A percentile compares a stretch with the other conserved stretches of the same genome.
Conservation (phyloP, 768 basidiomycete genomes). For the Gelatoporia subvermispora region DNA sequence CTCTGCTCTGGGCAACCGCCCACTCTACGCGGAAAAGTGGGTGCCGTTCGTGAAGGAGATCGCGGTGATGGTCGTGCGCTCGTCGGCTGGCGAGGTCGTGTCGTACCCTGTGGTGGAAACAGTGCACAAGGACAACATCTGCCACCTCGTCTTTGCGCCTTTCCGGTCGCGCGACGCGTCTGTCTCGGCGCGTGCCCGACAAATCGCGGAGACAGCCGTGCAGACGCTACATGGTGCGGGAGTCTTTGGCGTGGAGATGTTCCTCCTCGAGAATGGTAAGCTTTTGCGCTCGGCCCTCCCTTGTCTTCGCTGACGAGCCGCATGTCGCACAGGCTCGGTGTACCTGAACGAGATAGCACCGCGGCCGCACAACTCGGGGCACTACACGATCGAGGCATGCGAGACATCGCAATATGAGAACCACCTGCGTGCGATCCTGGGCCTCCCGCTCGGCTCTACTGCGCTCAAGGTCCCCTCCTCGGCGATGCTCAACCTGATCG, state of each 20-base stretch:
- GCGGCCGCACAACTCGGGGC: constrained; percentile 96
- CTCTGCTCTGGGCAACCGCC: constrained; percentile 59
- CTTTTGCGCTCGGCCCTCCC: constrained; percentile 1
- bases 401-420: constrained; percentile 96
- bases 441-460: constrained; percentile 85
- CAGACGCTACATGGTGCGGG: constrained; percentile 81
- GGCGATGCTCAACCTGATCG: constrained; percentile 94
- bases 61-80: constrained; percentile 95
- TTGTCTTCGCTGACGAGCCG: neutral
- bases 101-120: constrained; percentile 95
- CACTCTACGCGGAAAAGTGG: constrained; percentile 93
- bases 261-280: constrained; percentile 82
- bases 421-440: constrained; percentile 91
- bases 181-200: constrained; percentile 56
- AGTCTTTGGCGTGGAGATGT: constrained; percentile 98
- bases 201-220: constrained; percentile 77
- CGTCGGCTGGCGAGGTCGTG: constrained; percentile 61
- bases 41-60: constrained; percentile 86
- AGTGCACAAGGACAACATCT: constrained; percentile 88
- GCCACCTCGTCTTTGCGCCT: constrained; percentile 90
- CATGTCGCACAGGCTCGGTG: constrained; percentile 68
- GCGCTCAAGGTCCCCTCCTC: constrained; percentile 80
- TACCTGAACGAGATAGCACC: constrained; percentile 97
- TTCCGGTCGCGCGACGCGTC: constrained; percentile 55
- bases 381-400: constrained; percentile 98